Evolutionary conservation across 2,329 filamentous ascomycete genomes (phyloP).

Genomic region (Botryotinia globosa): DNA sequence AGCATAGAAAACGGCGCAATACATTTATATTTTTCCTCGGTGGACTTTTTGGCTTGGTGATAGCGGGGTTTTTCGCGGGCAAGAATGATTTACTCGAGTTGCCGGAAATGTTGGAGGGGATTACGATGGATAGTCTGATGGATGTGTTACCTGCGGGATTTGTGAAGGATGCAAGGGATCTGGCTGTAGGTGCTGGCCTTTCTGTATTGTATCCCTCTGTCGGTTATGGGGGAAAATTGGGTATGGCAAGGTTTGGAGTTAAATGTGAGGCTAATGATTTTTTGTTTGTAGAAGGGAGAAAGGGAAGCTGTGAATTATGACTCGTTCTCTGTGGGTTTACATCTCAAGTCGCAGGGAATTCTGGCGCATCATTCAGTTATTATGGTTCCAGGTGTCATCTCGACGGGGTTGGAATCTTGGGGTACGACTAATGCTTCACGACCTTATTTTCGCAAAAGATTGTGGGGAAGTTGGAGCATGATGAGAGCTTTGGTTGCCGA

Average conservation of each 20-base stretch:
- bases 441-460: slow-evolving; percentile 86
- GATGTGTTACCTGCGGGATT: slow-evolving; percentile 86
- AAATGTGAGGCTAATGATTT: slow-evolving; percentile 13
- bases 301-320: slow-evolving; percentile 88
- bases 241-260: background rate
- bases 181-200: slow-evolving; percentile 57
- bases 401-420: slow-evolving; percentile 95
- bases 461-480: slow-evolving; percentile 99
- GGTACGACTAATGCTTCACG: slow-evolving; percentile 81
- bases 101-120: slow-evolving; percentile 58
- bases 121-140: slow-evolving; percentile 80
- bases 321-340: slow-evolving; percentile 85
- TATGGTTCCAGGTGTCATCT: slow-evolving; percentile 97
- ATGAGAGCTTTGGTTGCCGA: slow-evolving; percentile 92
- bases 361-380: slow-evolving; percentile 82
- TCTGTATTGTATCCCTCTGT: slow-evolving; percentile 8
- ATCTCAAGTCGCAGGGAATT: slow-evolving; percentile 78
- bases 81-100: slow-evolving; percentile 87
- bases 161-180: slow-evolving; percentile 78
- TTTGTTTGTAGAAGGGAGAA: slow-evolving; percentile 65
- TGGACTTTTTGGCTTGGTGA: slow-evolving; percentile 83
- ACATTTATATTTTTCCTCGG: slow-evolving; percentile 84
- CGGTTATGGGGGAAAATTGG: slow-evolving; percentile 5
- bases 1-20: slow-evolving; percentile 57
- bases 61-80: slow-evolving; percentile 85